Evolutionary conservation across 2,329 filamentous ascomycete species (phyloP).

Genomic region (Aspergillus sp.): DNA sequence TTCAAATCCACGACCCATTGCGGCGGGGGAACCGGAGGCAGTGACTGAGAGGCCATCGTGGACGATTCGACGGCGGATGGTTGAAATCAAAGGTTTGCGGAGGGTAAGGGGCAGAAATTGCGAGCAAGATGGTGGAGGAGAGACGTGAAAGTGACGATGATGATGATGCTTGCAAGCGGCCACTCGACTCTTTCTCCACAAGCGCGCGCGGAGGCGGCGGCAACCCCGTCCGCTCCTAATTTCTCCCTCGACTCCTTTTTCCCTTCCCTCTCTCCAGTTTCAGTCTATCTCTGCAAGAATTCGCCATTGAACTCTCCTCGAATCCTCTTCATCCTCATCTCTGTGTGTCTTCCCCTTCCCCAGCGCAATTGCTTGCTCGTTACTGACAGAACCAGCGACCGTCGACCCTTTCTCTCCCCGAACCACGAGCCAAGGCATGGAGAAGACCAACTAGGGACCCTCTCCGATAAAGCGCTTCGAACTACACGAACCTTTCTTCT

Average conservation of each 20-base stretch:
- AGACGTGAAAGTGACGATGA: conserved; percentile 15
- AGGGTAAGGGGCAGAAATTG: background rate
- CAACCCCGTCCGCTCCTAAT: conserved; percentile 25
- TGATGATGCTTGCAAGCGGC: conserved; percentile 10
- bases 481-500: conserved; percentile 4
- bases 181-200: conserved; percentile 26
- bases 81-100: background rate
- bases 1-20: conserved; percentile 82
- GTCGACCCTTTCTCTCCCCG: background rate
- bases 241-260: conserved; percentile 9
- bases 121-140: background rate
- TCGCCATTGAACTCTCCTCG: background rate
- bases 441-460: conserved; percentile 21
- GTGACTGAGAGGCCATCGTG: conserved; percentile 22
- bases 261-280: conserved; percentile 1
- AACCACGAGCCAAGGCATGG: conserved; percentile 19
- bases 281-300: background rate
- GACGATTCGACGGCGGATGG: conserved; percentile 1
- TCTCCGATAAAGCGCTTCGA: conserved; percentile 10
- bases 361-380: background rate
- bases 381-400: background rate
- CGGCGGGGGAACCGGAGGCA: conserved; percentile 55
- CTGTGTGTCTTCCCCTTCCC: background rate
- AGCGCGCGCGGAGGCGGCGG: conserved; percentile 21
- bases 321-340: background rate